These are phyloP conservation scores for Pezicula carpinea DNA, from an alignment of 2,329 filamentous ascomycete species.

Conservation along the genomic window DNA sequence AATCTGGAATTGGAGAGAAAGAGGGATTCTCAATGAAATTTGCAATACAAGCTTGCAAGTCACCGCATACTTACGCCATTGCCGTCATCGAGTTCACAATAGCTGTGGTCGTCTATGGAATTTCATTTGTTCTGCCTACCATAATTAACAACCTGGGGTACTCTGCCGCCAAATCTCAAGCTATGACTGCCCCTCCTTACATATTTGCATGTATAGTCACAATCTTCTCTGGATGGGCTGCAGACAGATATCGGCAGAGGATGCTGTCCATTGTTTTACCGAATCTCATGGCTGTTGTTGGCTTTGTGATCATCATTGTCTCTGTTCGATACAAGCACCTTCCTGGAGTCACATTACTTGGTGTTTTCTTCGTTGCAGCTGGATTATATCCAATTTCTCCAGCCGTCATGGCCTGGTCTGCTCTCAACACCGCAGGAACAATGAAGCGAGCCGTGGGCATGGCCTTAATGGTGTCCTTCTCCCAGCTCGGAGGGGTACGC, in stretches of 20 bases:
- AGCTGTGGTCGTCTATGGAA: conserved; percentile 69
- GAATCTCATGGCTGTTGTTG: conserved; percentile 62
- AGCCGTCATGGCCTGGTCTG: conserved; percentile 72
- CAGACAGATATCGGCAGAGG: conserved; percentile 66
- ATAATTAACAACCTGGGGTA: conserved; percentile 65
- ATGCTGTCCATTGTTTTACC: conserved; percentile 65
- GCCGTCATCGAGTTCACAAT: conserved; percentile 77
- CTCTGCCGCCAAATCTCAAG: conserved; percentile 41
- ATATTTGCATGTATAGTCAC: conserved; percentile 70
- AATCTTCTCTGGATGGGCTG: conserved; percentile 65
- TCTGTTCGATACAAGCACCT: conserved; percentile 27
- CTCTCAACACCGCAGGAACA: conserved; percentile 22
- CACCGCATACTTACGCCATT: conserved; percentile 37
- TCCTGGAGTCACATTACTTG: conserved; percentile 70
- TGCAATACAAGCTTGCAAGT: conserved; percentile 42
- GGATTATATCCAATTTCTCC: conserved; percentile 73
- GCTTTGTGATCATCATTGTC: conserved; percentile 67
- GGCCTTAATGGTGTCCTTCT: conserved; percentile 25
- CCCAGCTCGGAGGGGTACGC: conserved; percentile 28
- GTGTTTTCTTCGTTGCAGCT: conserved; percentile 73
- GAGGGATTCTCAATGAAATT: conserved; percentile 61
- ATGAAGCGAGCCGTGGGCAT: conserved; percentile 24
- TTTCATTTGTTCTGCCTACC: conserved; percentile 68
- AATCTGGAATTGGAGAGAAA: conserved; percentile 52
- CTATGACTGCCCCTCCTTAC: conserved; percentile 49